A percentile compares a stretch with the other conserved stretches of the same genome.
These are phyloP conservation scores for Funneliformis mosseae DNA, from an alignment of 192 early-diverging fungal genomes.

Conservation along the genomic window DNA sequence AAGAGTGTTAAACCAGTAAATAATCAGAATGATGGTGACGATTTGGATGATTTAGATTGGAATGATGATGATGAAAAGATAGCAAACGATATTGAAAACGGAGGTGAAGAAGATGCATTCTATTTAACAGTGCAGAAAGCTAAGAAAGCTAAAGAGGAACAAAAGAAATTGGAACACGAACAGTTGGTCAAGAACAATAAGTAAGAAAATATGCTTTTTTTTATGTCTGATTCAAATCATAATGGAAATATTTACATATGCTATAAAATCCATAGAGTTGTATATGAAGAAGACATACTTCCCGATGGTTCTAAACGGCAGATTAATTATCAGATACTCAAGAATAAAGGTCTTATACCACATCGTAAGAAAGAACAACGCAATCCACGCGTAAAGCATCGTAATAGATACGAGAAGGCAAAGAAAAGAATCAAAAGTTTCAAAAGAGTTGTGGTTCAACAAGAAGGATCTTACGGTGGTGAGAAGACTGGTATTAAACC, in stretches of 20 bases:
- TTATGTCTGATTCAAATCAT: neutral
- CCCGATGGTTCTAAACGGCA: conserved; percentile 69
- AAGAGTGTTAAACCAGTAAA: conserved; percentile 42
- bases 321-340: conserved; percentile 86
- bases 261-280: neutral
- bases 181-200: conserved; percentile 46
- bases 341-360: conserved; percentile 95
- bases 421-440: conserved; percentile 87
- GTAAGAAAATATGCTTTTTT: conserved; percentile 18
- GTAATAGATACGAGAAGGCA: conserved; percentile 85
- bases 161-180: conserved; percentile 39
- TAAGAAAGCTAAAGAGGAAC: conserved; percentile 58
- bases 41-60: conserved; percentile 63
- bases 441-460: conserved; percentile 70
- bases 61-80: conserved; percentile 57
- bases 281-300: conserved; percentile 31
- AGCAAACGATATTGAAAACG: conserved; percentile 44
- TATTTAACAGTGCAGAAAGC: conserved; percentile 45
- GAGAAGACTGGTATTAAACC: conserved; percentile 95
- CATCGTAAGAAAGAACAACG: conserved; percentile 89
- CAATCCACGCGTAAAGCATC: conserved; percentile 93
- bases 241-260: neutral
- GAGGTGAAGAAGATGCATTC: conserved; percentile 52
- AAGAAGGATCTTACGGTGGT: conserved; percentile 81
- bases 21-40: conserved; percentile 48